phyloP scores from a whole-genome alignment of 164 flowering plant species.

The Euptelea pleiosperma region DNA sequence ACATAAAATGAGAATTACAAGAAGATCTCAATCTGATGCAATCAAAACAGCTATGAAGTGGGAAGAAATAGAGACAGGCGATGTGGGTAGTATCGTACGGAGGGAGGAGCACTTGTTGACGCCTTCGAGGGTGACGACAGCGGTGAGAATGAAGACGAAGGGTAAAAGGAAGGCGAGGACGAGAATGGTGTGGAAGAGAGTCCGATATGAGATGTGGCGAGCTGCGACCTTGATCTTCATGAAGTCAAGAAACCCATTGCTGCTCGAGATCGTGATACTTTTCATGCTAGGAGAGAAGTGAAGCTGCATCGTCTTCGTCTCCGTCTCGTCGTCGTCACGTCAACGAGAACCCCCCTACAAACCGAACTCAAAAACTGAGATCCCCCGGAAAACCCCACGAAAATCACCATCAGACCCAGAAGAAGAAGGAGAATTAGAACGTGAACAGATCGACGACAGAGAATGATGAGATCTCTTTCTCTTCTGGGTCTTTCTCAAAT shows the following conservation, averaged over 20 bases:
- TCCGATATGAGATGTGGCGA: slow-evolving; percentile 86
- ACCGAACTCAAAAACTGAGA: slow-evolving; percentile 6
- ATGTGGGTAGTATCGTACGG: slow-evolving; percentile 66
- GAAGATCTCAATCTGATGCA: no score
- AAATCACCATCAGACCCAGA: slow-evolving; percentile 21
- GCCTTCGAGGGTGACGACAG: slow-evolving; percentile 96
- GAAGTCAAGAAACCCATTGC: slow-evolving; percentile 75
- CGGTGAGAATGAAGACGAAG: slow-evolving; percentile 95
- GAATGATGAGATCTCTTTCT: slow-evolving; percentile 12
- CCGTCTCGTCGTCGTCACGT: slow-evolving; percentile 19
- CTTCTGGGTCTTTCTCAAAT: slow-evolving; percentile 1
- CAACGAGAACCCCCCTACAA: slow-evolving; percentile 1
- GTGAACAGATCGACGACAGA: neutral
- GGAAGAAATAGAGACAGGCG: slow-evolving; percentile 78
- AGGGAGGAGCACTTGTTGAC: slow-evolving; percentile 97
- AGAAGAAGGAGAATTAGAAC: neutral
- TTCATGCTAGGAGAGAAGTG: slow-evolving; percentile 99
- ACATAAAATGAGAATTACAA: no score
- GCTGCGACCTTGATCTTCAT: slow-evolving; percentile 99
- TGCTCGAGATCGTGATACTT: slow-evolving; percentile 91
- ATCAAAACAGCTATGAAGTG: no score
- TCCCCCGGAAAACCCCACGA: neutral
- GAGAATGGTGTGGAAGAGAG: slow-evolving; percentile 84
- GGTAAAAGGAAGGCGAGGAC: slow-evolving; percentile 87
- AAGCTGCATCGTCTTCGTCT: slow-evolving; percentile 87